A percentile compares a stretch with the other conserved stretches of the same genome.
phyloP scores from a whole-genome alignment of 1,284 basidiomycete genomes.

The Austroboletus novae-zelandiae region DNA sequence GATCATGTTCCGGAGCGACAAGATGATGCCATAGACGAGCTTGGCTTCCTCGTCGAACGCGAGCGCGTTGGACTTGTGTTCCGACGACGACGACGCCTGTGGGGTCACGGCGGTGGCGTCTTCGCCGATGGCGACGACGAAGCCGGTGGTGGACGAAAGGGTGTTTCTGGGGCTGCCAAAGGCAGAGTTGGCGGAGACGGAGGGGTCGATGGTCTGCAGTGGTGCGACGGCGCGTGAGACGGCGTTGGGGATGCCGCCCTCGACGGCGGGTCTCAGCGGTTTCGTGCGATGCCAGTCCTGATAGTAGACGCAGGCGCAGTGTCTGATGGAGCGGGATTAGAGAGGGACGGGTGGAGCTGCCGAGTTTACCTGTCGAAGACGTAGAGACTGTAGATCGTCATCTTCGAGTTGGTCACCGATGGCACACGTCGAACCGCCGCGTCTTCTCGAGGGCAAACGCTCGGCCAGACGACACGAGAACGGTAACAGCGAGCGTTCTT shows the following conservation, averaged over 20 bases:
- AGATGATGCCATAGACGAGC: conserved; percentile 93
- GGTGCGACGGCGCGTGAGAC: conserved; percentile 64
- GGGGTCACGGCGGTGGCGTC: conserved; percentile 39
- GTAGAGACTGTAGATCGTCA: conserved; percentile 88
- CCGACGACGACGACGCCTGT: conserved; percentile 21
- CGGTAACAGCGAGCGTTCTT: too few species aligned
- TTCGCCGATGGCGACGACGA: conserved; percentile 67
- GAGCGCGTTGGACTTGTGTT: conserved; percentile 46
- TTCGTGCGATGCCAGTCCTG: conserved; percentile 89
- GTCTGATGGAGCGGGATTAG: conserved; percentile 48
- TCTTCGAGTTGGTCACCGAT: too few species aligned
- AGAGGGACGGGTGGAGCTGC: too few species aligned
- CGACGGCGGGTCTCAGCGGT: conserved; percentile 65
- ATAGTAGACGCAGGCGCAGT: conserved; percentile 90
- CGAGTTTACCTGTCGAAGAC: conserved; percentile 90
- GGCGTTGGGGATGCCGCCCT: conserved; percentile 70
- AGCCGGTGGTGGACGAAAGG: conserved; percentile 56
- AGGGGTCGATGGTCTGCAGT: conserved; percentile 36
- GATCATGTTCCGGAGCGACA: conserved; percentile 92
- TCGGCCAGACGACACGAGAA: conserved; percentile 75
- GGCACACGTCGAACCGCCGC: too few species aligned
- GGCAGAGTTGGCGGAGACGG: conserved; percentile 33
- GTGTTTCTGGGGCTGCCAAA: conserved; percentile 62
- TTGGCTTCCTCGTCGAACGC: conserved; percentile 98
- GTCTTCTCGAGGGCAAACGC: conserved; percentile 75